These are phyloP conservation scores for Prunus mongolica DNA, from an alignment of 306 rosid species.

Conservation along the genomic window DNA sequence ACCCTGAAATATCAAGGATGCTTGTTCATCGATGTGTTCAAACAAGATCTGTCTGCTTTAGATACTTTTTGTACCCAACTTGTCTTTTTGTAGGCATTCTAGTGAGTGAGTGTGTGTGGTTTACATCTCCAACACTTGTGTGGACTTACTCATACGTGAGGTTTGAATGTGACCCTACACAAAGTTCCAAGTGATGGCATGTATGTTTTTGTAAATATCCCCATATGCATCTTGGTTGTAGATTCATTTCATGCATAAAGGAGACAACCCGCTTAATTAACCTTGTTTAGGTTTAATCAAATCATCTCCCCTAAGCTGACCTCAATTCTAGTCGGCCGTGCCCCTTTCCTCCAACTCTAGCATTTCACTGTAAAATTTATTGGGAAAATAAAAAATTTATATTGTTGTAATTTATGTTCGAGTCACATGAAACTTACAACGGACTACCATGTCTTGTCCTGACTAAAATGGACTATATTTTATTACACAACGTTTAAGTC, in stretches of 20 bases:
- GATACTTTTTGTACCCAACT: conserved; percentile 25
- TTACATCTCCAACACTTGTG: conserved; percentile 25
- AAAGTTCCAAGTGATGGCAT: conserved; percentile 4
- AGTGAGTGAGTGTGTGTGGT: conserved; percentile 7
- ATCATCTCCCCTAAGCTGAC: background rate
- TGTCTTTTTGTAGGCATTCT: background rate
- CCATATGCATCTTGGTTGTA: background rate
- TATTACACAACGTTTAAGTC: too few relatives aligned
- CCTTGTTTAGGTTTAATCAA: background rate
- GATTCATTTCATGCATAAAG: background rate
- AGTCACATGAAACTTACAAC: too few relatives aligned
- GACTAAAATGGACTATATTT: too few relatives aligned
- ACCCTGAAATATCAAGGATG: background rate
- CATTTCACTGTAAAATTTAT: too few relatives aligned
- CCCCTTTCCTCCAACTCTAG: too few relatives aligned
- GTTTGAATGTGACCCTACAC: background rate
- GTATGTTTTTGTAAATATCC: background rate
- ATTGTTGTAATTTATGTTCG: too few relatives aligned
- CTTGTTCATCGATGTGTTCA: conserved; percentile 27
- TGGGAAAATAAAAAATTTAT: too few relatives aligned
- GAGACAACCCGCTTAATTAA: background rate
- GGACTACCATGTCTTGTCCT: too few relatives aligned
- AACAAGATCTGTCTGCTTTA: conserved; percentile 25
- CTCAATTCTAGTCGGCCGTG: background rate
- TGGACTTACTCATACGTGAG: conserved; percentile 4